These are phyloP conservation scores for Bathelium albidoporum DNA, from an alignment of 495 filamentous ascomycete species.

Conservation along the genomic window DNA sequence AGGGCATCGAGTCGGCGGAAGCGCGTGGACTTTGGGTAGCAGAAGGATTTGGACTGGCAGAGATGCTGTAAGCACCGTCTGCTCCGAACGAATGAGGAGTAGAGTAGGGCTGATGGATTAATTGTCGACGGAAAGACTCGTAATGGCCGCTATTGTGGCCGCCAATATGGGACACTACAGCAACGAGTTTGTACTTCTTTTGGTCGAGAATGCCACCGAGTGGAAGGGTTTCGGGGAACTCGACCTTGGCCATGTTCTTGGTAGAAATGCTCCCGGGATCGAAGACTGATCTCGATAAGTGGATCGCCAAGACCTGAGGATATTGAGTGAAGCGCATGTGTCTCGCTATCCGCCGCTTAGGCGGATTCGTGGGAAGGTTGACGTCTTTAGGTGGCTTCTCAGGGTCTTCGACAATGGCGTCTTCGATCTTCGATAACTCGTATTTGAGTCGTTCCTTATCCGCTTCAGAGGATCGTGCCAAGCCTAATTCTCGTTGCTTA, in stretches of 20 bases:
- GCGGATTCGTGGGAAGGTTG: slow-evolving; percentile 63
- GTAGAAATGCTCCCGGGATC: slow-evolving; percentile 60
- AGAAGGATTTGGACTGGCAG: slow-evolving; percentile 39
- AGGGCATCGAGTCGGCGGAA: slow-evolving; percentile 17
- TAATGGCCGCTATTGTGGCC: slow-evolving; percentile 96
- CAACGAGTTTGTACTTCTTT: slow-evolving; percentile 73
- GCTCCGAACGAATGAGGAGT: slow-evolving; percentile 68
- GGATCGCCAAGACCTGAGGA: slow-evolving; percentile 80
- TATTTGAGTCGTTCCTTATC: slow-evolving; percentile 40
- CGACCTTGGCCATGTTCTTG: slow-evolving; percentile 89
- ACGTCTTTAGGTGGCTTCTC: slow-evolving; percentile 64
- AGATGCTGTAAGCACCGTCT: slow-evolving; percentile 56
- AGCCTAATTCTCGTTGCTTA: slow-evolving; percentile 37
- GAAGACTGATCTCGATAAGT: slow-evolving; percentile 86
- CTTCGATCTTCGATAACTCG: slow-evolving; percentile 46
- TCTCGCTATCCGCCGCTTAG: slow-evolving; percentile 72
- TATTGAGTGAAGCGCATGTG: slow-evolving; percentile 77
- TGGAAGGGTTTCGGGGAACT: slow-evolving; percentile 74
- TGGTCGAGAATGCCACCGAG: slow-evolving; percentile 71
- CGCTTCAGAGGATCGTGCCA: slow-evolving; percentile 37
- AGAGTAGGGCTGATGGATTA: slow-evolving; percentile 57
- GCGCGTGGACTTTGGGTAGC: slow-evolving; percentile 27
- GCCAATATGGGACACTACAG: slow-evolving; percentile 87
- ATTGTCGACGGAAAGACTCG: slow-evolving; percentile 87
- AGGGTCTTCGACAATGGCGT: slow-evolving; percentile 63